Base-by-base conservation (phyloP, 345 rosid species). In the Lepidium didymum region DNA sequence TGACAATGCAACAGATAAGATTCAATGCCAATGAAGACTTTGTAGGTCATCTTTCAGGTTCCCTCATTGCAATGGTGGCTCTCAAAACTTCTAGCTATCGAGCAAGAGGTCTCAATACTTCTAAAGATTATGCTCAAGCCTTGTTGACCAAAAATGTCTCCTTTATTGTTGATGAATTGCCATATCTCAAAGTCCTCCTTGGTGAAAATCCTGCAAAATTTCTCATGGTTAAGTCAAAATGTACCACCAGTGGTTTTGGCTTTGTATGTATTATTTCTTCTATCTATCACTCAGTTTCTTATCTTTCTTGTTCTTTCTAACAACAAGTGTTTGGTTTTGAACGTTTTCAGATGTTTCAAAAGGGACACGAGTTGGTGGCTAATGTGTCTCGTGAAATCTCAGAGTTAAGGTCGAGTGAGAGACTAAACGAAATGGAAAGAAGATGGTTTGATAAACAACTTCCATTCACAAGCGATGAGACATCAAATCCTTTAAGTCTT, bases 1-100 rank as follows among this genome's bases (percentile, higher is more conserved):
- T 83, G 58, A 85, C 88, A 3, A 76, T 87, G 0, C 76, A 65
- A 43, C 76, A 67, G 29, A 45, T 84, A 64, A 71, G 77, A 36
- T 56, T 70, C 10, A 60, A 56, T 19, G 57, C 29, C 4, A 62
- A 70, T 23, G 41, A 71, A 19, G 47, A 60, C 12, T 43, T 2
- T 4, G 75, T 83, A 0, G 90, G 90, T 8, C 77, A 78, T 68
- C 76, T 52, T 38, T 46, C 62, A 0, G 41, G 46, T 7, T 85
- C 86, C 4, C 65, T 76, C 23, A 72, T 83, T 3, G 67, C 60
- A 33, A 53, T 58, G 0, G 5, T 29, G 27, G n/a, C 43, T 10
- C 53, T 69, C 5, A 6, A 29, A 0, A 0, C 33, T 29, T 29
- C 33, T 29, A 6, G 33, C 33, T 29, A 29, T 1, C 33, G 7